phyloP scores from a whole-genome alignment of 306 rosid genomes.

The Macrotyloma uniflorum region DNA sequence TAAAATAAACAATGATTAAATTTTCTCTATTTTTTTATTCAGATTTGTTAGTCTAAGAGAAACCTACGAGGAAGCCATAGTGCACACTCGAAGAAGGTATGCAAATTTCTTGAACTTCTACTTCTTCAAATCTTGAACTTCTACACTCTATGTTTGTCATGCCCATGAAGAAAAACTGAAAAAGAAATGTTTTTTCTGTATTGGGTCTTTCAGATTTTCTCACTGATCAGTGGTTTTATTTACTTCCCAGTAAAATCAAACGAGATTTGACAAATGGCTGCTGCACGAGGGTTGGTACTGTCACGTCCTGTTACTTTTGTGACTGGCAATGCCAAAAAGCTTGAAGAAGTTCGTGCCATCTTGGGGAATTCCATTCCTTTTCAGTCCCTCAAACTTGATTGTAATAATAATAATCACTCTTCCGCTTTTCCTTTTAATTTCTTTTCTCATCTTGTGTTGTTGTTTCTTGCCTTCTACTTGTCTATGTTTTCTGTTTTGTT shows the following conservation, averaged over 20 bases:
- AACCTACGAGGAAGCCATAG: too few species aligned
- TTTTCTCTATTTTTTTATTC: too few species aligned
- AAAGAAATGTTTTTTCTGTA: neutral
- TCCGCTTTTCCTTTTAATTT: neutral
- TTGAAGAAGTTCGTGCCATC: constrained; percentile 95
- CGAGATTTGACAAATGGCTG: constrained; percentile 50
- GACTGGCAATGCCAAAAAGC: constrained; percentile 97
- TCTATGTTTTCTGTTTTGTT: neutral
- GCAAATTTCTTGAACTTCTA: too few species aligned
- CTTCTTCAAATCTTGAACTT: too few species aligned
- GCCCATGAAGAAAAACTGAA: neutral
- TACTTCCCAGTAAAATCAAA: constrained; percentile 5
- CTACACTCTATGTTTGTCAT: neutral
- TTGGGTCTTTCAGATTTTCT: constrained; percentile 1
- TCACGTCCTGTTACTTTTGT: constrained; percentile 95
- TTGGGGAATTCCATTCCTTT: constrained; percentile 88
- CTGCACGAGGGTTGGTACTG: constrained; percentile 58
- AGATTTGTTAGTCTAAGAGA: too few species aligned
- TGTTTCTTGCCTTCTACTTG: neutral
- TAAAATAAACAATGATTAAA: too few species aligned
- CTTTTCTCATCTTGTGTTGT: neutral
- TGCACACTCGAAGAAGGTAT: too few species aligned
- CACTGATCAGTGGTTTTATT: constrained; percentile 29
- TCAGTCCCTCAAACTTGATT: constrained; percentile 86
- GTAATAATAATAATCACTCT: constrained; percentile 42